Evolutionary conservation across 495 filamentous ascomycete genomes (phyloP).

Genomic region (Copromyces sp.): DNA sequence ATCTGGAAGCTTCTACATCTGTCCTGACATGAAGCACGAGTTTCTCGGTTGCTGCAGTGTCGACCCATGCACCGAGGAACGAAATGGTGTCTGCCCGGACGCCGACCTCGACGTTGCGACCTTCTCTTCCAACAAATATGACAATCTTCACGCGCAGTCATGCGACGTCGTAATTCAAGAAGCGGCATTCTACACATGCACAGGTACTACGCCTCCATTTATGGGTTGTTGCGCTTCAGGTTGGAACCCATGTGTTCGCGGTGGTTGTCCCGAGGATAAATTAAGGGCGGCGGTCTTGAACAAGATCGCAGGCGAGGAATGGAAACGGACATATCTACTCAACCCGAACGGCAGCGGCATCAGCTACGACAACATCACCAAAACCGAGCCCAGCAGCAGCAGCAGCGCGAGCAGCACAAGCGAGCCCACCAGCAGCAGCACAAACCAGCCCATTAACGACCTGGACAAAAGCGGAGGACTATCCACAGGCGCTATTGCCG

Average conservation of each 20-base stretch:
- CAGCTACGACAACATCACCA: background rate
- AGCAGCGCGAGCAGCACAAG: background rate
- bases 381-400: background rate
- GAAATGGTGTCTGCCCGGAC: constrained; percentile 13
- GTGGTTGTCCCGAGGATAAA: constrained; percentile 11
- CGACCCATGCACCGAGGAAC: constrained; percentile 20
- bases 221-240: constrained; percentile 27
- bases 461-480: background rate
- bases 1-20: constrained; percentile 22
- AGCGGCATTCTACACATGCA: constrained; percentile 24
- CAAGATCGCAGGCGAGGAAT: background rate
- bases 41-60: constrained; percentile 28
- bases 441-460: background rate
- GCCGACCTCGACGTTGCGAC: constrained; percentile 11
- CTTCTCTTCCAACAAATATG: constrained; percentile 13
- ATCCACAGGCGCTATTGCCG: constrained; percentile 7
- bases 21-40: constrained; percentile 7
- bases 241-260: constrained; percentile 14
- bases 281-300: constrained; percentile 18
- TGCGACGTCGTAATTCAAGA: constrained; percentile 3
- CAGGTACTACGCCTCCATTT: constrained; percentile 15
- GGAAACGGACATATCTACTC: background rate
- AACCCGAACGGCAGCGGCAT: background rate
- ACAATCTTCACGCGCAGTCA: constrained; percentile 13
- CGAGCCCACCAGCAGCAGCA: background rate